A percentile compares a stretch with the other conserved stretches of the same genome.
phyloP scores from a whole-genome alignment of 139 green algal species.

The Raphidocelis subcapitata region DNA sequence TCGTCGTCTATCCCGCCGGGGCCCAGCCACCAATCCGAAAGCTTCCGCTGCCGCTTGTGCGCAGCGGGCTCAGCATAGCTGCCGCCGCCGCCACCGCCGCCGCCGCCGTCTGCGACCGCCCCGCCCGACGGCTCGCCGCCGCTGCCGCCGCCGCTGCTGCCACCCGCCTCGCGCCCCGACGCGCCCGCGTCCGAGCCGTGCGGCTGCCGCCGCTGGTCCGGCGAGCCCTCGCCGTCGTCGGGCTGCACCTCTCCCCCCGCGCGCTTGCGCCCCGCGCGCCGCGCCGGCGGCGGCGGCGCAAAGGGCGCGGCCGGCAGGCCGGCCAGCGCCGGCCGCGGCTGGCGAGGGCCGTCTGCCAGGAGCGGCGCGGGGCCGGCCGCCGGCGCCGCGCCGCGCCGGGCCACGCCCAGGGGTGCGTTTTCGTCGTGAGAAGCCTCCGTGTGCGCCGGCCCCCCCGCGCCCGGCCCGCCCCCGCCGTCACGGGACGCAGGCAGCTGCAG shows the following conservation, averaged over 20 bases:
- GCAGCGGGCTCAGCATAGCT: background rate
- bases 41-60: background rate
- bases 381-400: too few species aligned
- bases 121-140: background rate
- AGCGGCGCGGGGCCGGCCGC: too few species aligned
- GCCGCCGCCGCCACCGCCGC: background rate
- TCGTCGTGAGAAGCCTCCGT: too few species aligned
- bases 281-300: background rate
- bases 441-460: too few species aligned
- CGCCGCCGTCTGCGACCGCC: background rate
- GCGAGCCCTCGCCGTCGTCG: background rate
- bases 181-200: background rate
- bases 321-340: constrained; percentile 8
- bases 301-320: constrained; percentile 3
- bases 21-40: too few species aligned
- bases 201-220: background rate
- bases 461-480: too few species aligned
- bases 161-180: background rate
- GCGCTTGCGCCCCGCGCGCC: background rate
- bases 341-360: background rate
- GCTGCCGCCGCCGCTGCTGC: constrained; percentile 6
- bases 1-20: background rate
- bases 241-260: background rate
- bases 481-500: constrained; percentile 11
- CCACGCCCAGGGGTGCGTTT: too few species aligned